Percentiles rank a stretch among this genome's conserved stretches.
These are phyloP conservation scores for Schizophyllum amplum DNA, from an alignment of 1,284 basidiomycete genomes.

Conservation along the genomic window DNA sequence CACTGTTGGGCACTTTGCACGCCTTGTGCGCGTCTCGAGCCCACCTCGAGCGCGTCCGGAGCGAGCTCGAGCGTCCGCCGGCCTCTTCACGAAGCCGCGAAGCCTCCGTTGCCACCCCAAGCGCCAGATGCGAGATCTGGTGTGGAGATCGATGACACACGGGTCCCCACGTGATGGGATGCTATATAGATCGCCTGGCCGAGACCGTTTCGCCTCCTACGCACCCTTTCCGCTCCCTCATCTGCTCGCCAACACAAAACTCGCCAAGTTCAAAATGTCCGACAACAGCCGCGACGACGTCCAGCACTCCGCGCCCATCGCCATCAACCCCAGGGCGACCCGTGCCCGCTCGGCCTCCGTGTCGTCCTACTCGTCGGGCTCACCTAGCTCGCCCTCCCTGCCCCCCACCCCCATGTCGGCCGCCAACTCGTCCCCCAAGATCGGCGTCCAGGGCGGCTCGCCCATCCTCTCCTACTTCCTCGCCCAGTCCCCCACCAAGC, in stretches of 20 bases:
- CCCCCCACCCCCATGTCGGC: constrained; percentile 36
- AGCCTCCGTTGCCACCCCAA: neutral
- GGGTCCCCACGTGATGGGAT: neutral
- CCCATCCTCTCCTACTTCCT: constrained; percentile 66
- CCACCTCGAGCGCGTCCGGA: neutral
- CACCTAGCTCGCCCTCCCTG: constrained; percentile 40
- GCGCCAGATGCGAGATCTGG: neutral
- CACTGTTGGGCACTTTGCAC: neutral
- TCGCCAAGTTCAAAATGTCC: neutral
- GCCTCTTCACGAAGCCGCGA: neutral
- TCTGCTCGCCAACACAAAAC: neutral
- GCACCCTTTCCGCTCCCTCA: neutral
- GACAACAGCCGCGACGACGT: neutral
- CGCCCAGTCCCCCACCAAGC: constrained; percentile 49
- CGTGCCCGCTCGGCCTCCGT: constrained; percentile 43
- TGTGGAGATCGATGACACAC: neutral
- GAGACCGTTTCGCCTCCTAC: neutral
- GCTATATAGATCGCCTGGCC: neutral
- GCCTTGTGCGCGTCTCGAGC: neutral
- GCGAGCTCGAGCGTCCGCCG: neutral
- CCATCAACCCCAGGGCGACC: neutral
- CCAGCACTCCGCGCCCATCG: neutral
- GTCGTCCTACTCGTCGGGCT: constrained; percentile 49
- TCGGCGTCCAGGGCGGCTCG: constrained; percentile 25
- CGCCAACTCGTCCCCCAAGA: constrained; percentile 37